Evolutionary conservation across 495 filamentous ascomycete species (phyloP).

Genomic region (Neurospora cerealis): DNA sequence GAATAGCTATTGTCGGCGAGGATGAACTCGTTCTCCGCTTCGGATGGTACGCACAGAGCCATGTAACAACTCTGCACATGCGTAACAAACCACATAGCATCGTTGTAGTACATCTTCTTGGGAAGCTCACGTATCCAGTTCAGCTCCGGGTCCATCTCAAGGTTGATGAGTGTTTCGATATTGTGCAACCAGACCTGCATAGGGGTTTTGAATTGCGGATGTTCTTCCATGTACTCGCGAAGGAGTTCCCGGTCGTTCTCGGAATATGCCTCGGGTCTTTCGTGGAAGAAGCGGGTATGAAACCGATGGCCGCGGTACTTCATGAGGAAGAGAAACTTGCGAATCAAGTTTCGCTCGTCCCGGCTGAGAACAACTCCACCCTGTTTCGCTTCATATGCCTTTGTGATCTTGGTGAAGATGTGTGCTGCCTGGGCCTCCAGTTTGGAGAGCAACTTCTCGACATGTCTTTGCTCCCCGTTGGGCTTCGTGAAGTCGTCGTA

Average conservation of each 20-base stretch:
- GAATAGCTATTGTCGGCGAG: slow-evolving; percentile 38
- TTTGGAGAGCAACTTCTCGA: slow-evolving; percentile 28
- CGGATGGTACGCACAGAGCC: slow-evolving; percentile 33
- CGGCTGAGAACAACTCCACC: slow-evolving; percentile 26
- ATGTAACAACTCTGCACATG: slow-evolving; percentile 32
- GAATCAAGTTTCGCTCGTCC: slow-evolving; percentile 29
- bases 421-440: slow-evolving; percentile 22
- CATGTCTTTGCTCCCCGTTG: slow-evolving; percentile 16
- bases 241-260: slow-evolving; percentile 28
- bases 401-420: slow-evolving; percentile 24
- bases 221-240: slow-evolving; percentile 32
- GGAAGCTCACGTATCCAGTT: slow-evolving; percentile 26
- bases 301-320: slow-evolving; percentile 34
- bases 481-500: slow-evolving; percentile 27
- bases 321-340: slow-evolving; percentile 47
- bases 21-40: slow-evolving; percentile 36
- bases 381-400: slow-evolving; percentile 17
- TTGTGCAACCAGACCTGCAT: slow-evolving; percentile 44
- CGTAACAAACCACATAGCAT: slow-evolving; percentile 34
- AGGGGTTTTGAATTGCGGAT: slow-evolving; percentile 32
- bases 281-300: slow-evolving; percentile 24
- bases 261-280: slow-evolving; percentile 26
- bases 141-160: slow-evolving; percentile 29
- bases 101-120: slow-evolving; percentile 27
- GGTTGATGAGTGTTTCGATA: slow-evolving; percentile 36